Conservation (phyloP, 306 rosid species). For the Benincasa hispida region DNA sequence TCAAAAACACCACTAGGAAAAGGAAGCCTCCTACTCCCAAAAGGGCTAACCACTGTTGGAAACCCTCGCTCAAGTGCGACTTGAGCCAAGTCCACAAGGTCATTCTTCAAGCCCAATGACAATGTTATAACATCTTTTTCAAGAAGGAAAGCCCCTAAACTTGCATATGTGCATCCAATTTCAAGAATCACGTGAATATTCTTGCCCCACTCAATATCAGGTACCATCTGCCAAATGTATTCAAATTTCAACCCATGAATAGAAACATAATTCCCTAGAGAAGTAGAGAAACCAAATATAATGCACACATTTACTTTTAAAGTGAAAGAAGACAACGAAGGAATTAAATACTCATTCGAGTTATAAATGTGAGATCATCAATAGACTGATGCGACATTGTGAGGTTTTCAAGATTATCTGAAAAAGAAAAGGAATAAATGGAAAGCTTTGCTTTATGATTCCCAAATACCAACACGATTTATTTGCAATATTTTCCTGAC, state of each 20-base stretch:
- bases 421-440: not conserved
- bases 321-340: not conserved
- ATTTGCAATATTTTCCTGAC: too few species aligned
- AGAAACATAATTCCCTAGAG: not conserved
- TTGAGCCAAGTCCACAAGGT: constrained; percentile 81
- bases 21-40: constrained; percentile 68
- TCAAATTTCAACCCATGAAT: not conserved
- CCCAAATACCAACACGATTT: not conserved
- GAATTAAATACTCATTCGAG: not conserved
- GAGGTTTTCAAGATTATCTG: not conserved
- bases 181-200: constrained; percentile 76
- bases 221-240: constrained; percentile 72
- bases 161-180: constrained; percentile 63
- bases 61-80: constrained; percentile 88
- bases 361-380: not conserved
- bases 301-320: not conserved
- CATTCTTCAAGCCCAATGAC: constrained; percentile 82
- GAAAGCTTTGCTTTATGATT: not conserved
- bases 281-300: not conserved
- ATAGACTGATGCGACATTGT: not conserved
- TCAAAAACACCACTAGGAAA: constrained; percentile 84
- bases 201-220: constrained; percentile 96
- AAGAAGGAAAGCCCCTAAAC: constrained; percentile 59
- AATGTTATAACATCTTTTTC: constrained; percentile 71
- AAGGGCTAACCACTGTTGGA: constrained; percentile 60